Conservation (phyloP, 2,329 filamentous ascomycete genomes). For the Talaromyces sp. region DNA sequence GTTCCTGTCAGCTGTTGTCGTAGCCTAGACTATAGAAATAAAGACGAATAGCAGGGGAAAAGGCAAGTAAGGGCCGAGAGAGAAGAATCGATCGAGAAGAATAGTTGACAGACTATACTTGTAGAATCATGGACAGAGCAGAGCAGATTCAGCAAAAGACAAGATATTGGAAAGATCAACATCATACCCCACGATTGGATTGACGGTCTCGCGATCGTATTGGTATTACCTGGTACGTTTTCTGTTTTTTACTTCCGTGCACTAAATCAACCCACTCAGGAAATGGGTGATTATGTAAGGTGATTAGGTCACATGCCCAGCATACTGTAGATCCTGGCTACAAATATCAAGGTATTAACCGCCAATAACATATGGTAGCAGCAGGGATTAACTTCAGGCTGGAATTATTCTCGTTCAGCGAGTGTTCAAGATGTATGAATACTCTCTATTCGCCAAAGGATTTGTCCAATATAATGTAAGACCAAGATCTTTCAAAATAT, state of each 20-base stretch:
- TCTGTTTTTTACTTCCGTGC: neutral
- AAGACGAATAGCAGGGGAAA: neutral
- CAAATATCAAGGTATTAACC: neutral
- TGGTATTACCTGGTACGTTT: neutral
- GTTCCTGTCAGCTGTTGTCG: neutral
- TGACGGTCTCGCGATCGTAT: neutral
- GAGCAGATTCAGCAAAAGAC: neutral
- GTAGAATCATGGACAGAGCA: neutral
- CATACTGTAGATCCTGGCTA: neutral
- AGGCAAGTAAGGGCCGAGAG: neutral
- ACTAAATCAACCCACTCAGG: no score
- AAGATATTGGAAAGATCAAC: neutral
- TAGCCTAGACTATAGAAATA: neutral
- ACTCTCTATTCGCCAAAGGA: no score
- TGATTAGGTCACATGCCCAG: neutral
- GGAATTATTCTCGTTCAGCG: no score
- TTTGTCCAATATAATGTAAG: no score
- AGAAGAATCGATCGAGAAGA: neutral
- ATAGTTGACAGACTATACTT: neutral
- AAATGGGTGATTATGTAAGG: no score
- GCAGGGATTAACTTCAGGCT: no score
- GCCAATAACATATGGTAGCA: neutral
- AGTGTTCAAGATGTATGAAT: no score
- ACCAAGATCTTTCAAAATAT: no score
- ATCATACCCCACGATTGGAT: slow-evolving; percentile 1